Evolutionary conservation across 306 rosid genomes (phyloP).

Genomic region (Rosa rugosa): DNA sequence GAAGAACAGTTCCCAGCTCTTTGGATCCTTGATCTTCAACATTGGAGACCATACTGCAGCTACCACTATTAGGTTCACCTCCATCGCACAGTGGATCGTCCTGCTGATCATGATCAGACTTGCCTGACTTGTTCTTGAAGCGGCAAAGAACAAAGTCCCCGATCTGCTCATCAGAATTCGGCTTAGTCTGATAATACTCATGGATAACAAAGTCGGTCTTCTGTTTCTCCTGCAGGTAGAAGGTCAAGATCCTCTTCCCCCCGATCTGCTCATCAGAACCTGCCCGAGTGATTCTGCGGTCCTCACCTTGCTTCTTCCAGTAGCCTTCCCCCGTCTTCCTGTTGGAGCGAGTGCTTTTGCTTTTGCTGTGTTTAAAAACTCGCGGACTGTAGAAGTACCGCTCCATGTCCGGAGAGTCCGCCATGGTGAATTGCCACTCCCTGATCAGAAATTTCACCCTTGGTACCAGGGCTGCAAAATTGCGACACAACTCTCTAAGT

Average conservation of each 20-base stretch:
- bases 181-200: conserved; percentile 39
- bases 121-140: conserved; percentile 28
- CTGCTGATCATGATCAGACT: neutral
- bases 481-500: neutral
- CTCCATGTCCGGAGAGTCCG: conserved; percentile 25
- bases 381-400: conserved; percentile 59
- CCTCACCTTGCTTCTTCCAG: conserved; percentile 68
- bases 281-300: conserved; percentile 28
- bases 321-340: conserved; percentile 52
- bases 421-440: neutral
- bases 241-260: conserved; percentile 62
- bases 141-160: conserved; percentile 32
- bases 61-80: conserved; percentile 24
- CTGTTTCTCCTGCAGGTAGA: conserved; percentile 24
- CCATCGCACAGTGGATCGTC: neutral
- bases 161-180: conserved; percentile 23
- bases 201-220: conserved; percentile 63
- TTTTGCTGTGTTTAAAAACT: conserved; percentile 30
- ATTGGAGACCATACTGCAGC: neutral
- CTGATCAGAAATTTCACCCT: conserved; percentile 8
- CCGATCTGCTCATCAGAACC: conserved; percentile 33
- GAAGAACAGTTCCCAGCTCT: neutral
- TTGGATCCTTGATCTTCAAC: neutral
- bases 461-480: neutral
- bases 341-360: conserved; percentile 14